Conservation (phyloP, 2,329 filamentous ascomycete genomes). For the Calcarisporium arbuscula region DNA sequence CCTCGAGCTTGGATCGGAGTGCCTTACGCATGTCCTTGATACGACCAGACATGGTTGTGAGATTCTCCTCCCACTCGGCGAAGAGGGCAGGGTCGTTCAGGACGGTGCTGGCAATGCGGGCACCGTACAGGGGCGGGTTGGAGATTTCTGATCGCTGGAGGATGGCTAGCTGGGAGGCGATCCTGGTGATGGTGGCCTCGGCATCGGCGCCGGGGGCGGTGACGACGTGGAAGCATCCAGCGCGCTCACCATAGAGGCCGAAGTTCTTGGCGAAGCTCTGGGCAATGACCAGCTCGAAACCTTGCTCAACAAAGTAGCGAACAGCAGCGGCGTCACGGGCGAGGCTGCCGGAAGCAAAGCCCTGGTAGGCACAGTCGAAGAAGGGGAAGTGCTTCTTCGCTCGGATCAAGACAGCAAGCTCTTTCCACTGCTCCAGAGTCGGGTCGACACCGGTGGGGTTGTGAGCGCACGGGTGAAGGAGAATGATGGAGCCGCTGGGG, state of each 20-base stretch:
- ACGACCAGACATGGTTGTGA: conserved; percentile 88
- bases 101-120: conserved; percentile 76
- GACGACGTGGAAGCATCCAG: conserved; percentile 93
- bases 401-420: conserved; percentile 73
- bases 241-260: conserved; percentile 92
- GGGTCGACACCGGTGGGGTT: conserved; percentile 98
- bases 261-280: conserved; percentile 99
- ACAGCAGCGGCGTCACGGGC: conserved; percentile 84
- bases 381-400: conserved; percentile 87
- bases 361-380: conserved; percentile 97
- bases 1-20: conserved; percentile 74
- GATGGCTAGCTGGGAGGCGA: conserved; percentile 85
- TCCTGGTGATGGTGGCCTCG: conserved; percentile 51
- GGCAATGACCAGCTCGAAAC: conserved; percentile 80
- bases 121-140: conserved; percentile 92
- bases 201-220: conserved; percentile 66
- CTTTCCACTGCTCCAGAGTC: conserved; percentile 87
- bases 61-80: conserved; percentile 85
- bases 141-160: conserved; percentile 96
- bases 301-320: conserved; percentile 86
- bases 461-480: conserved; percentile 93
- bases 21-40: conserved; percentile 87
- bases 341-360: conserved; percentile 90
- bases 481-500: conserved; percentile 73
- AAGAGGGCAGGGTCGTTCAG: conserved; percentile 81